Percentiles rank a stretch among this genome's conserved stretches.
These are phyloP conservation scores for Hypoxylon fuscum DNA, from an alignment of 495 filamentous ascomycete species.

Conservation along the genomic window DNA sequence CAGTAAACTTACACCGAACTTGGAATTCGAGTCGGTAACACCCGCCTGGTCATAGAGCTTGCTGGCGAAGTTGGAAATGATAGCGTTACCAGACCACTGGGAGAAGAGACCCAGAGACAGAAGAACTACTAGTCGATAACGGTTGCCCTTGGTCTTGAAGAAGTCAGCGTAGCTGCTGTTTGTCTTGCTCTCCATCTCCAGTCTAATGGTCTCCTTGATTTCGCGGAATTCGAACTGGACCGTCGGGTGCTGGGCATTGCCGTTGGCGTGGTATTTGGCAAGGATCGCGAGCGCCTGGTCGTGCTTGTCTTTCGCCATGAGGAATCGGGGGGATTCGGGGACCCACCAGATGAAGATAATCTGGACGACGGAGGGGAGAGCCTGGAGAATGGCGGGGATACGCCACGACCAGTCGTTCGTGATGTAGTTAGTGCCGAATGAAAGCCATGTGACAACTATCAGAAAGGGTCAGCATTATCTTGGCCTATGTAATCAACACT, in stretches of 20 bases:
- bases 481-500: neutral
- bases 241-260: constrained; percentile 62
- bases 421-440: constrained; percentile 61
- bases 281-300: constrained; percentile 69
- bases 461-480: constrained; percentile 19
- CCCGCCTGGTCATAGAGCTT: constrained; percentile 67
- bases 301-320: constrained; percentile 71
- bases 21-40: constrained; percentile 58
- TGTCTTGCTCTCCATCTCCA: constrained; percentile 58
- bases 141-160: constrained; percentile 74
- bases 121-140: constrained; percentile 66
- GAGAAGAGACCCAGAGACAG: constrained; percentile 69
- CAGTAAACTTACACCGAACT: constrained; percentile 54
- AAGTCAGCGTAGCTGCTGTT: constrained; percentile 65
- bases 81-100: constrained; percentile 75
- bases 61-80: constrained; percentile 71
- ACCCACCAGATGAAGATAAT: constrained; percentile 65
- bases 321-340: constrained; percentile 69
- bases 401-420: constrained; percentile 61
- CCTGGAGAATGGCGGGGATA: constrained; percentile 62
- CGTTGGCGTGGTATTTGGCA: constrained; percentile 66
- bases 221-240: constrained; percentile 69
- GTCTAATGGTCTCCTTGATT: constrained; percentile 65
- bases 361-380: constrained; percentile 59
- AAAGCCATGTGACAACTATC: constrained; percentile 60